phyloP scores from a whole-genome alignment of 2,329 filamentous ascomycete species.

The Pyrenochaeta sp. region DNA sequence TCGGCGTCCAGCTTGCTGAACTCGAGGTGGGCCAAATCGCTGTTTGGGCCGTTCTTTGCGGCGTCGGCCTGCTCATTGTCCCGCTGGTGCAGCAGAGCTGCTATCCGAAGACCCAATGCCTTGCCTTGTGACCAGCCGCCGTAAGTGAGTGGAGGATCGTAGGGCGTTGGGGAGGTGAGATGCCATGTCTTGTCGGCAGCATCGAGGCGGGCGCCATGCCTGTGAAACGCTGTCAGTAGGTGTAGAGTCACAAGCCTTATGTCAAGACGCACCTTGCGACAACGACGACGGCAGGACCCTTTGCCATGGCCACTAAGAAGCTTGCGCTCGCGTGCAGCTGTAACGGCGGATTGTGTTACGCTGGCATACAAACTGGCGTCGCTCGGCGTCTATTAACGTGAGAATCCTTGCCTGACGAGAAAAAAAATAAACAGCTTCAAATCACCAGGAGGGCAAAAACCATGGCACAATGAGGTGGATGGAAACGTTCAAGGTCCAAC shows the following conservation, averaged over 20 bases:
- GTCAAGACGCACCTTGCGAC: conserved; percentile 55
- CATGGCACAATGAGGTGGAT: neutral
- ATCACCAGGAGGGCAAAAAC: neutral
- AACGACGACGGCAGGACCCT: conserved; percentile 59
- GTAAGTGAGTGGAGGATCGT: conserved; percentile 94
- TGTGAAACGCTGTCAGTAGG: conserved; percentile 41
- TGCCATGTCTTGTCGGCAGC: conserved; percentile 96
- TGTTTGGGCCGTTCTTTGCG: conserved; percentile 22
- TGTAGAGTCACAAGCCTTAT: conserved; percentile 5
- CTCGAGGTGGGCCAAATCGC: conserved; percentile 30
- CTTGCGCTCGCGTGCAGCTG: conserved; percentile 20
- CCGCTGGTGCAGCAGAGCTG: conserved; percentile 68
- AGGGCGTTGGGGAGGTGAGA: conserved; percentile 88
- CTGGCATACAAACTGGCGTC: conserved; percentile 13
- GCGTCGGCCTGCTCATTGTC: conserved; percentile 56
- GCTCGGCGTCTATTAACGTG: neutral
- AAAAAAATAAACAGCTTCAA: neutral
- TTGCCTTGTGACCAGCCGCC: conserved; percentile 90
- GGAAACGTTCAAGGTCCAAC: conserved; percentile 2
- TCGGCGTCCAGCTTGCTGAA: conserved; percentile 29
- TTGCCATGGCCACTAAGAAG: conserved; percentile 48
- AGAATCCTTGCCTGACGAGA: neutral
- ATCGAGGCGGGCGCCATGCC: conserved; percentile 93
- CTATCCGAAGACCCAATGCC: conserved; percentile 82
- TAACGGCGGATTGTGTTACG: conserved; percentile 12